phyloP scores from a whole-genome alignment of 2,329 filamentous ascomycete species.

The Epichloe brachyelytri region DNA sequence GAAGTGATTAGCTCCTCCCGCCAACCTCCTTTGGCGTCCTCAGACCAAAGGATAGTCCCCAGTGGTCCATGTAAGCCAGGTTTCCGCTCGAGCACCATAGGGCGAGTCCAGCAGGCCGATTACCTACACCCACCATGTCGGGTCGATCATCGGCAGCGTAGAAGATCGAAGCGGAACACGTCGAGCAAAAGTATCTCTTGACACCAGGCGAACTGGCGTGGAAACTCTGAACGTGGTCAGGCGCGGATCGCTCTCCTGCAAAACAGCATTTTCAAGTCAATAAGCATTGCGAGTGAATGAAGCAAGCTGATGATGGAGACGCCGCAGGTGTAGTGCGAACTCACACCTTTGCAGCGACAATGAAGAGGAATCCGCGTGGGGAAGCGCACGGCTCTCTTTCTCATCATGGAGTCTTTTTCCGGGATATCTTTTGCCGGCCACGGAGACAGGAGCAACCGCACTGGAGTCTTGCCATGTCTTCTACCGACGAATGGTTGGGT shows the following conservation, averaged over 20 bases:
- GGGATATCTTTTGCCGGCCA: too few species aligned
- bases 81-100: conserved; percentile 33
- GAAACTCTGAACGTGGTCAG: conserved; percentile 28
- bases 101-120: conserved; percentile 30
- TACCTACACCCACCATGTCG: conserved; percentile 28
- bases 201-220: conserved; percentile 31
- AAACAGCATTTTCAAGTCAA: conserved; percentile 22
- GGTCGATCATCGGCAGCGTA: conserved; percentile 27
- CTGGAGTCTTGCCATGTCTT: too few species aligned
- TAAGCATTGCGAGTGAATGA: neutral
- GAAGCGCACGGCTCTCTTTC: too few species aligned
- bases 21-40: conserved; percentile 10
- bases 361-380: too few species aligned
- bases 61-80: conserved; percentile 27
- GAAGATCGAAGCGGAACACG: conserved; percentile 34
- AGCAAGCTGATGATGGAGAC: neutral
- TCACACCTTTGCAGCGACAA: too few species aligned
- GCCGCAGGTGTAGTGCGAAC: too few species aligned
- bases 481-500: too few species aligned
- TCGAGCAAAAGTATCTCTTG: conserved; percentile 34
- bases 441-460: too few species aligned
- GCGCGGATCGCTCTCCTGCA: conserved; percentile 16
- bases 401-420: too few species aligned
- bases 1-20: conserved; percentile 6
- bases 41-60: conserved; percentile 11